Percentiles rank a stretch among this genome's conserved stretches.
These are phyloP conservation scores for Metschnikowia gelsemii DNA, from an alignment of 805 yeast species.

Conservation along the genomic window DNA sequence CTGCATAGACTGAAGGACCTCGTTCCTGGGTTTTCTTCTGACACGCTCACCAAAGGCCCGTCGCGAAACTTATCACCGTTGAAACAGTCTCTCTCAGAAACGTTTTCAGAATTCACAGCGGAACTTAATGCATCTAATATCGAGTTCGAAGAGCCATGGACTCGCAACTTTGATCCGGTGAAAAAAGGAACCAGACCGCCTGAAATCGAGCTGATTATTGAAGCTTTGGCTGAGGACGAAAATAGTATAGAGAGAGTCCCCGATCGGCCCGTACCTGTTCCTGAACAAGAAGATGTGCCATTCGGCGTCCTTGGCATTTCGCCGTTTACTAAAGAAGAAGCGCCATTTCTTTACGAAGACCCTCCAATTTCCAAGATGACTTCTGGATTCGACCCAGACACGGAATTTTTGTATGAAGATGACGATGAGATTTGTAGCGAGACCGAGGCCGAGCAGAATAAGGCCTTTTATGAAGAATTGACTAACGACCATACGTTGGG, in stretches of 20 bases:
- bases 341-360: constrained; percentile 26
- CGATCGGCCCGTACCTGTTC: constrained; percentile 24
- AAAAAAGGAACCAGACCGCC: constrained; percentile 19
- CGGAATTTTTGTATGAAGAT: constrained; percentile 21
- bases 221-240: constrained; percentile 29
- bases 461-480: constrained; percentile 9
- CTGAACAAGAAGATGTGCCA: constrained; percentile 8
- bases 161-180: constrained; percentile 27
- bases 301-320: constrained; percentile 13
- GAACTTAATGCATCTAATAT: constrained; percentile 24
- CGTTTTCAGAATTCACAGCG: constrained; percentile 15
- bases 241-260: constrained; percentile 53
- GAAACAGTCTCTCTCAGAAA: not conserved
- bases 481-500: constrained; percentile 26
- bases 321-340: constrained; percentile 30
- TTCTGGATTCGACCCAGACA: constrained; percentile 21
- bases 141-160: not conserved
- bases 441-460: constrained; percentile 10
- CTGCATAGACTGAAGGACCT: constrained; percentile 25
- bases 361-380: constrained; percentile 20
- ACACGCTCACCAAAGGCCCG: constrained; percentile 24
- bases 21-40: constrained; percentile 27
- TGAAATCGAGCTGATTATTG: constrained; percentile 16
- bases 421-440: constrained; percentile 13
- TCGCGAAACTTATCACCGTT: constrained; percentile 4